phyloP scores from a whole-genome alignment of 306 rosid genomes.

The Calophaca sinica region DNA sequence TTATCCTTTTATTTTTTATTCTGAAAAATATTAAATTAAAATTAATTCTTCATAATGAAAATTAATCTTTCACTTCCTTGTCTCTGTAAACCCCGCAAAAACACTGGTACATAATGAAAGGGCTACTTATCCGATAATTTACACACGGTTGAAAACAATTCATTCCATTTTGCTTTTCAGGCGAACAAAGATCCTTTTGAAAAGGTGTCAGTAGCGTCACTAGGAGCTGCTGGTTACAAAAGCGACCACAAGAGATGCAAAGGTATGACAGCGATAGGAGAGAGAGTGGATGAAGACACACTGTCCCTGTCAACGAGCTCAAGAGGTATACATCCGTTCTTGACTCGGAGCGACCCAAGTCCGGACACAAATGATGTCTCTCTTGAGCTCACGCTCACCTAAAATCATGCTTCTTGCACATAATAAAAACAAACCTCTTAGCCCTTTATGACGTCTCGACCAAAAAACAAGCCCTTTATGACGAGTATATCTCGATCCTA shows the following conservation, averaged over 20 bases:
- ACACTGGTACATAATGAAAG: too few relatives aligned
- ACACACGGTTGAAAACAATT: background rate
- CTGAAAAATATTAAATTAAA: too few relatives aligned
- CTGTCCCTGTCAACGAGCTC: conserved; percentile 56
- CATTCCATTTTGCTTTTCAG: conserved; percentile 39
- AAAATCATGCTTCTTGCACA: conserved; percentile 14
- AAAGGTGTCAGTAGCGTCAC: conserved; percentile 22
- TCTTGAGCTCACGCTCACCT: conserved; percentile 68
- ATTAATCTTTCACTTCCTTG: too few relatives aligned
- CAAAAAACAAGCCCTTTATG: background rate
- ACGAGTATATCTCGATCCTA: conserved; percentile 19
- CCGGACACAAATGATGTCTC: conserved; percentile 57
- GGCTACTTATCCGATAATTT: too few relatives aligned
- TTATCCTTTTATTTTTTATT: too few relatives aligned
- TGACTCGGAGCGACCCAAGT: conserved; percentile 37
- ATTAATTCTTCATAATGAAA: too few relatives aligned
- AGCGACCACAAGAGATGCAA: conserved; percentile 49
- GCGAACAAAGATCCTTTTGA: conserved; percentile 33
- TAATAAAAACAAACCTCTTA: background rate
- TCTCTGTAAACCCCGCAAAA: too few relatives aligned
- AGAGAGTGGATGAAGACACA: conserved; percentile 40
- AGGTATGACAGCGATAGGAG: background rate
- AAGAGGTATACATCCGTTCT: conserved; percentile 37
- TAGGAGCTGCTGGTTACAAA: conserved; percentile 26
- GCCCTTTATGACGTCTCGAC: background rate